Evolutionary conservation across 345 rosid species (phyloP), one percentile per base, ranked within the genome.

Genomic region (Populus euphratica): DNA sequence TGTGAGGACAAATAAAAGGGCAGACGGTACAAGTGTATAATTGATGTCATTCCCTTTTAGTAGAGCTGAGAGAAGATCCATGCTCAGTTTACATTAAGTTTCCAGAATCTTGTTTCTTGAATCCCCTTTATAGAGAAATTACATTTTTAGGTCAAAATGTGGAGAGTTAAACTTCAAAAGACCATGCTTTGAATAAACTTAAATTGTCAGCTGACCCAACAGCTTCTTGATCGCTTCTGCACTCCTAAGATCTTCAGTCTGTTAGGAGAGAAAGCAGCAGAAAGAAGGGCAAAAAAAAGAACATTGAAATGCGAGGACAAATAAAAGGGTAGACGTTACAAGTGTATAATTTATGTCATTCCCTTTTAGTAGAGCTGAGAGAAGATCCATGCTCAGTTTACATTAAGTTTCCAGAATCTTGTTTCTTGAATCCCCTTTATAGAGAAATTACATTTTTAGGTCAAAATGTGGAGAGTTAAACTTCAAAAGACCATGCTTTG

Each of bases 151-250:
- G 64, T 59, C 64, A 59, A 59, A 59, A 9, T 59, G 27, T 59
- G 23, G 14, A 52, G 23, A 59, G 25, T 59, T n/a, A n/a, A 27
- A 59, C 29, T 10, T 59, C 64, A 59, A 59, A 59, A 23, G 29
- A 3, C 14, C 29, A 4, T 3, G 64, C 64, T n/a, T 23, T 10
- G 29, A 25, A 59, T 59, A n/a, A n/a, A 59, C 64, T 59, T 59
- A 27, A 59, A 1, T n/a, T 23, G 14, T 23, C 29, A 11, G 64
- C 14, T n/a, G n/a, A n/a, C n/a, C n/a, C n/a, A n/a, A n/a, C n/a
- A 29, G 49, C 73, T 36, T 49, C 70, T 69, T 33, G 29, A 66
- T 72, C 35, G 63, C 59, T 71, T n/a, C 69, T 41, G 52, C 61
- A 29, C 23, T 68, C 63, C 36, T 36, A 68, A 11, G 50, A 56